Conservation (phyloP, 371 early-diverging fungal genomes). For the Mortierella sp. region DNA sequence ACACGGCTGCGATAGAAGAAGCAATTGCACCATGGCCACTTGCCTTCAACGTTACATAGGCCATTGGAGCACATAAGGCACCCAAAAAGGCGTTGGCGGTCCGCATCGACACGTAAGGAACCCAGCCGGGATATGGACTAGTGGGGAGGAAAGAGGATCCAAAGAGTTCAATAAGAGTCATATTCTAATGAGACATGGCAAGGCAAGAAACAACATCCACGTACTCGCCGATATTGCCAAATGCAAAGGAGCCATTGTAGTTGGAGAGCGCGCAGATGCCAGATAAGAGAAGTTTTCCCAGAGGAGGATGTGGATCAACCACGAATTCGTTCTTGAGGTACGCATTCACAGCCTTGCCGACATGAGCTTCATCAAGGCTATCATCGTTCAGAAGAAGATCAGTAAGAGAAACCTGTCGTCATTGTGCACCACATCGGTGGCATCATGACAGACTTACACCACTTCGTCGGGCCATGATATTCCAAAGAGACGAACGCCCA, state of each 20-base stretch:
- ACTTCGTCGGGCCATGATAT: constrained; percentile 31
- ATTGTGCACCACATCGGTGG: background rate
- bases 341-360: constrained; percentile 19
- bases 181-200: too few species aligned
- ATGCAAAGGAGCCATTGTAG: constrained; percentile 16
- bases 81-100: constrained; percentile 10
- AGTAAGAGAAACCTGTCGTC: too few species aligned
- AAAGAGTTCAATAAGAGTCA: too few species aligned
- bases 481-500: constrained; percentile 21
- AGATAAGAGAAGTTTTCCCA: constrained; percentile 98
- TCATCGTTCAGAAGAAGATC: background rate
- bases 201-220: constrained; percentile 2
- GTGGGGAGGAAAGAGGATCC: too few species aligned
- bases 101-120: too few species aligned
- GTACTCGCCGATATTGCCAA: constrained; percentile 34
- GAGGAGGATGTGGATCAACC: constrained; percentile 99
- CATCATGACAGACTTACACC: constrained; percentile 10
- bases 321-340: constrained; percentile 93
- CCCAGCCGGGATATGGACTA: too few species aligned
- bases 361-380: constrained; percentile 21
- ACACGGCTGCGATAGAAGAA: constrained; percentile 16
- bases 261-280: constrained; percentile 2
- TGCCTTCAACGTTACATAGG: constrained; percentile 20
- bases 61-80: constrained; percentile 27
- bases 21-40: constrained; percentile 21